Base-by-base conservation (phyloP, 2,329 filamentous ascomycete species). In the Orbilia brochopaga region DNA sequence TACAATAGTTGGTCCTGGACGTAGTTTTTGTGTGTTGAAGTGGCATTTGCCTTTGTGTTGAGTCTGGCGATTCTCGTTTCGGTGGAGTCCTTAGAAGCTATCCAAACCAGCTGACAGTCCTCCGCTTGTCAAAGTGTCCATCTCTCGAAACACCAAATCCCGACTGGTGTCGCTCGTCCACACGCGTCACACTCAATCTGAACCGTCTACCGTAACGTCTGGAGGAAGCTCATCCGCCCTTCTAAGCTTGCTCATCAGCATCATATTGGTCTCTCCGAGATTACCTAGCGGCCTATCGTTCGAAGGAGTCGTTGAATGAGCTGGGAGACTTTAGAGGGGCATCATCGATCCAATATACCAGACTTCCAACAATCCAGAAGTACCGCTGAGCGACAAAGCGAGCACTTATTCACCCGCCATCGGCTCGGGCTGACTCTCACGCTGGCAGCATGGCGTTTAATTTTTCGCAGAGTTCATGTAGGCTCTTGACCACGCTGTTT, bases 381-480 rank as follows among this genome's bases (percentile, higher is more conserved):
- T 15, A 32, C 32, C 24, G 13, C n/a, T 21, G 40, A 35, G 50
- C 35, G 48, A 54, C 19, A 54, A 32, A 11, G 21, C 27, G n/a
- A 35, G 48, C 7, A 35, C 19, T 30, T 23, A n/a, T 8, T 19
- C 30, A 5, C 37, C 27, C 17, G 17, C 30, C 35, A 53, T 44
- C 57, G 32, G 57, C 51, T 54, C 27, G 23, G 57, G 51, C 46
- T 37, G 23, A 55, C 40, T 46, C 17, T 11, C 5, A 32, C 24
- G 55, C 32, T 21, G 42, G 35, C 56, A 63, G 57, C 21, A 72
- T 72, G 67, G 56, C 67, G 44, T 72, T 72, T 51, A 72, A 65
- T 51, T 72, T 72, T 55, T 72, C 67, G 23, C 67, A 72, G 35
- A 72, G 67, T 44, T 72, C 67, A 32, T 35, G 60, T 72, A 64